phyloP scores from a whole-genome alignment of 73 alveolate genomes.

The Paraurostyla sp. region DNA sequence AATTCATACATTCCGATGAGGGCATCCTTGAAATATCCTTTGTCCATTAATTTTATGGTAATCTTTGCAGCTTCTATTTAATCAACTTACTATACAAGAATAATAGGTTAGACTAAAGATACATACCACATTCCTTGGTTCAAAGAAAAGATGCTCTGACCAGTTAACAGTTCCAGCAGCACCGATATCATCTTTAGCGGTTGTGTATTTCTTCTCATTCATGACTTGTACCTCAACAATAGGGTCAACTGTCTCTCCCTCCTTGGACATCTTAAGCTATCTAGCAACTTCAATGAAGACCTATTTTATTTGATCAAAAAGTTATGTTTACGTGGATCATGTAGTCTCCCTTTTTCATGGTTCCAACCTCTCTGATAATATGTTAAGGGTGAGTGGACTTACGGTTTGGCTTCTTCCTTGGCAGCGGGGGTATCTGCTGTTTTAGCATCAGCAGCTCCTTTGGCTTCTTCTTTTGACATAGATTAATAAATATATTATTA shows the following conservation, averaged over 20 bases:
- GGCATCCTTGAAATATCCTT: slow-evolving; percentile 78
- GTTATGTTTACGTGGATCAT: slow-evolving; percentile 56
- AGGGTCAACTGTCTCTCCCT: slow-evolving; percentile 80
- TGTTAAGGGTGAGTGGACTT: neutral
- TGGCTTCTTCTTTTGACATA: slow-evolving; percentile 26
- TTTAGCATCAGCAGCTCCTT: neutral
- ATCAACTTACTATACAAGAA: slow-evolving; percentile 19
- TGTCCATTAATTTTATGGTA: slow-evolving; percentile 69
- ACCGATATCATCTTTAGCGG: slow-evolving; percentile 73
- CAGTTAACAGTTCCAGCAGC: slow-evolving; percentile 71
- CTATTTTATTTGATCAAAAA: neutral
- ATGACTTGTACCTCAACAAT: slow-evolving; percentile 66
- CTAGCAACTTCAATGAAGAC: slow-evolving; percentile 55
- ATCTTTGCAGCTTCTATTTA: slow-evolving; percentile 68
- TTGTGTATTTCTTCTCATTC: slow-evolving; percentile 75
- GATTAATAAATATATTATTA: too few relatives aligned
- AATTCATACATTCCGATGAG: slow-evolving; percentile 89
- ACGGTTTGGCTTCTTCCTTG: slow-evolving; percentile 43
- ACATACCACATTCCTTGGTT: slow-evolving; percentile 36
- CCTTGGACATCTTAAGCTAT: slow-evolving; percentile 21
- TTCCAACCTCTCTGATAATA: slow-evolving; percentile 38
- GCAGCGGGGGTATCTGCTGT: neutral
- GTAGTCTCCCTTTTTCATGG: slow-evolving; percentile 58
- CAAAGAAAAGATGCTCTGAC: slow-evolving; percentile 84
- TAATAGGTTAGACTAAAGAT: neutral